Percentiles rank a stretch among this genome's conserved stretches.
phyloP scores from a whole-genome alignment of 768 basidiomycete genomes.

The Multifurca ochricompacta region DNA sequence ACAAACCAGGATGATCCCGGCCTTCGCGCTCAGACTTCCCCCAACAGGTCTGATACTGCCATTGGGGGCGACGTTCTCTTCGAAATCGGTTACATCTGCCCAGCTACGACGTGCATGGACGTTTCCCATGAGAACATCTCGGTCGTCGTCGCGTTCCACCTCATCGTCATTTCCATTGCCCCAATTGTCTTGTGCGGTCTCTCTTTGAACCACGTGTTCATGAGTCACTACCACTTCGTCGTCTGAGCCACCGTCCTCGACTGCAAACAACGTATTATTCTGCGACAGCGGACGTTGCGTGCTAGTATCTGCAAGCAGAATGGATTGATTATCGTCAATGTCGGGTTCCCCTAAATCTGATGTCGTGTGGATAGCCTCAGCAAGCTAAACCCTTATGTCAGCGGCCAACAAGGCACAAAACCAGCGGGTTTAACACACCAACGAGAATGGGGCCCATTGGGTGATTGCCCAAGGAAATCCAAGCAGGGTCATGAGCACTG shows the following conservation, averaged over 20 bases:
- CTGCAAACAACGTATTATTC: constrained; percentile 27
- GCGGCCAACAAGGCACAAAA: background rate
- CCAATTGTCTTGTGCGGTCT: constrained; percentile 25
- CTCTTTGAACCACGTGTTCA: constrained; percentile 11
- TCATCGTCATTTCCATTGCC: constrained; percentile 26
- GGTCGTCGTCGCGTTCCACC: constrained; percentile 9
- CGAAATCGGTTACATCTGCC: constrained; percentile 10
- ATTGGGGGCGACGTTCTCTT: background rate
- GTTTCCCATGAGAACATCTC: constrained; percentile 18
- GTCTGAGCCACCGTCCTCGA: constrained; percentile 23
- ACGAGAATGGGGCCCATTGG: constrained; percentile 88
- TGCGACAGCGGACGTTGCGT: constrained; percentile 20
- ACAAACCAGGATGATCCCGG: constrained; percentile 79
- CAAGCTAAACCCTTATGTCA: constrained; percentile 35
- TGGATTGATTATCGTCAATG: constrained; percentile 29
- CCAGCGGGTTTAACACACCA: constrained; percentile 43
- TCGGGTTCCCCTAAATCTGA: constrained; percentile 25
- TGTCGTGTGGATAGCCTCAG: constrained; percentile 75
- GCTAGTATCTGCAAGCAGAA: constrained; percentile 35
- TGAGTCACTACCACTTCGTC: constrained; percentile 14
- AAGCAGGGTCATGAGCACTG: constrained; percentile 63
- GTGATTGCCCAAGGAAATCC: constrained; percentile 93
- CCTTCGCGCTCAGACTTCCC: constrained; percentile 60
- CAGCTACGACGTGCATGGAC: constrained; percentile 16
- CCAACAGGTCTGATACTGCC: background rate